Evolutionary conservation across 768 basidiomycete species (phyloP).

Genomic region (Cyclocybe cylindracea): DNA sequence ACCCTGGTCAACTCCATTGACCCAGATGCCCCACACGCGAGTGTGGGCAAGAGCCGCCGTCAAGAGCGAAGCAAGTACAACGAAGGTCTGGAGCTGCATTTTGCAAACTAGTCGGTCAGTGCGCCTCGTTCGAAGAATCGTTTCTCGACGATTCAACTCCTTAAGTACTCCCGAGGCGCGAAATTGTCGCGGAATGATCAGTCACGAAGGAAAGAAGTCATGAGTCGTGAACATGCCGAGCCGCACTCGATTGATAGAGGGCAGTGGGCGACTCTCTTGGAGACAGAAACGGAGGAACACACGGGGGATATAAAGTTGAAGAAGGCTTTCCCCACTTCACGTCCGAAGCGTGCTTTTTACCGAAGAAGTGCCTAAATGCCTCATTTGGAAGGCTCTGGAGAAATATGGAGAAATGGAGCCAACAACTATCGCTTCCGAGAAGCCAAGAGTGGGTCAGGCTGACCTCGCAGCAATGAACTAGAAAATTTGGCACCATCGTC

Average conservation of each 20-base stretch:
- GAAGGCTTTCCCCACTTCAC: neutral
- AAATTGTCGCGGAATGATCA: conserved; percentile 9
- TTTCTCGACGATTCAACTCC: no score
- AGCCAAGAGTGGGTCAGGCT: no score
- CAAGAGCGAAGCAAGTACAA: conserved; percentile 22
- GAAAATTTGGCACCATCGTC: no score
- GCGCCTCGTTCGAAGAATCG: no score
- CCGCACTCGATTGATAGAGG: no score
- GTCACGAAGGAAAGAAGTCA: neutral
- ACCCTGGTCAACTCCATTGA: conserved; percentile 38
- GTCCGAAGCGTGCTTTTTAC: neutral
- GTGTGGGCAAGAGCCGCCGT: conserved; percentile 28
- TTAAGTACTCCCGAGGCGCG: neutral
- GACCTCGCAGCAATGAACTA: no score
- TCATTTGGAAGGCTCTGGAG: neutral
- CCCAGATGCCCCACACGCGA: conserved; percentile 37
- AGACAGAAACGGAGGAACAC: no score
- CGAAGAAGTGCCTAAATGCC: neutral
- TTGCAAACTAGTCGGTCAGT: neutral
- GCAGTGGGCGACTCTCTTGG: no score
- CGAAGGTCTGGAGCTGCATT: conserved; percentile 25
- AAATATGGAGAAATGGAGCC: neutral
- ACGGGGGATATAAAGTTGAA: neutral
- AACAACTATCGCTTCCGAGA: no score
- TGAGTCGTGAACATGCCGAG: neutral